phyloP scores from a whole-genome alignment of 495 filamentous ascomycete species.

The Penicillium pulvis region DNA sequence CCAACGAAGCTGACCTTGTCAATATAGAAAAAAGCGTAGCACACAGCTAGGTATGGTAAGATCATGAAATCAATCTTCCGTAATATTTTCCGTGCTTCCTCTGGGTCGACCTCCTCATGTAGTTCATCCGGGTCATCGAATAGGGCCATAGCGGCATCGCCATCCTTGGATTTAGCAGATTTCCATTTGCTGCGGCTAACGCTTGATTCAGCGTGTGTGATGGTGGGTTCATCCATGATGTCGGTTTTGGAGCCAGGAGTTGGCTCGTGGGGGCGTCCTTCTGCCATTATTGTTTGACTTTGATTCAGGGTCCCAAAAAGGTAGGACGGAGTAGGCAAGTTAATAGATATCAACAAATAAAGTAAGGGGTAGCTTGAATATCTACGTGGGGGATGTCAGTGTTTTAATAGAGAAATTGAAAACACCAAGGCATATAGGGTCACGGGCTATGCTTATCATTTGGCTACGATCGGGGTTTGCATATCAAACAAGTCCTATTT shows the following conservation, averaged over 20 bases:
- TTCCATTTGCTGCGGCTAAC: conserved; percentile 31
- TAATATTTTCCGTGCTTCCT: conserved; percentile 50
- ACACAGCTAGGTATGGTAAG: conserved; percentile 54
- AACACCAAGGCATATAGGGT: not conserved
- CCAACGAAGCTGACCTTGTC: conserved; percentile 40
- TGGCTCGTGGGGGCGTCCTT: conserved; percentile 12
- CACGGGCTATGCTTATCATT: not conserved
- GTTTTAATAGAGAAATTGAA: not conserved
- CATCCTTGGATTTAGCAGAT: conserved; percentile 33
- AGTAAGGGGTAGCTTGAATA: not conserved
- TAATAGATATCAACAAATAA: not conserved
- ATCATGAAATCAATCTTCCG: conserved; percentile 60
- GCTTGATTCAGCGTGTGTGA: conserved; percentile 30
- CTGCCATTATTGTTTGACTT: conserved; percentile 13
- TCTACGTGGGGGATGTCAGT: not conserved
- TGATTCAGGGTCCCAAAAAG: not conserved
- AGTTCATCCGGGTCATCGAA: conserved; percentile 44
- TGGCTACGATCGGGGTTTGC: not conserved
- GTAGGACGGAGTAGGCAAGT: not conserved
- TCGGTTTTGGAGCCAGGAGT: conserved; percentile 25
- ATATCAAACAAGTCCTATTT: not conserved
- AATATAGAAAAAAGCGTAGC: conserved; percentile 61
- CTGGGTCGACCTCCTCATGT: conserved; percentile 50
- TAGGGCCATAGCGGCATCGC: conserved; percentile 48
- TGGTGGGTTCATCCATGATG: conserved; percentile 25